These are phyloP conservation scores for Marasmius fiardii DNA, from an alignment of 1,284 basidiomycete species.

Conservation along the genomic window DNA sequence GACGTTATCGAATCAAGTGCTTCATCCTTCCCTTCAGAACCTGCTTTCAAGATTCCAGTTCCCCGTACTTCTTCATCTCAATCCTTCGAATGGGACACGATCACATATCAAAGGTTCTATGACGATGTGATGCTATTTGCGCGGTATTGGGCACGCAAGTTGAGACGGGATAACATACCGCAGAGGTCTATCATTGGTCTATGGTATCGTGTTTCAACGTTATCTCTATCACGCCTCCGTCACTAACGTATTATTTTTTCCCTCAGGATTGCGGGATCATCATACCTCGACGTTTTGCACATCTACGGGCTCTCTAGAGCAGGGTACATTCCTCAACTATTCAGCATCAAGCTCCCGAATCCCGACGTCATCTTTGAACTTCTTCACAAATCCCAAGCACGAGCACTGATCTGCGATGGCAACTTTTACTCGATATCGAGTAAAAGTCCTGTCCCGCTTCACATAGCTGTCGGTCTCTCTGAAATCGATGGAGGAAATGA, in stretches of 20 bases:
- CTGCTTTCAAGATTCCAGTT: conserved; percentile 48
- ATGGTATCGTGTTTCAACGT: conserved; percentile 46
- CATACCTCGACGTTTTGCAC: conserved; percentile 63
- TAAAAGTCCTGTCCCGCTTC: conserved; percentile 42
- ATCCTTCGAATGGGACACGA: conserved; percentile 42
- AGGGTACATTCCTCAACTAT: conserved; percentile 69
- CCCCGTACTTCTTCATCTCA: conserved; percentile 27
- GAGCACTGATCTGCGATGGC: conserved; percentile 58
- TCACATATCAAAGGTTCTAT: conserved; percentile 52
- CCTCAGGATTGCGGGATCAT: conserved; percentile 61
- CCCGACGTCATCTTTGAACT: conserved; percentile 66
- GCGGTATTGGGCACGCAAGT: conserved; percentile 48
- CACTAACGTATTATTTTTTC: conserved; percentile 8
- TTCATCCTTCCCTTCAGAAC: conserved; percentile 32
- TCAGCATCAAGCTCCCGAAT: conserved; percentile 67
- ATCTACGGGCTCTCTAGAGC: conserved; percentile 71
- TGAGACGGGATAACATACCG: conserved; percentile 41
- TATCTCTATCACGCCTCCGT: background rate
- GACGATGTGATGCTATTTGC: conserved; percentile 53
- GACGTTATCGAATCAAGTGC: conserved; percentile 46
- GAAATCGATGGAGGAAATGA: conserved; percentile 33
- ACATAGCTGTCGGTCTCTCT: conserved; percentile 39
- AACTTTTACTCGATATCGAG: conserved; percentile 33
- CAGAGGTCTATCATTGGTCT: conserved; percentile 59
- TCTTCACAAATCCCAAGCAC: conserved; percentile 51